Conservation (phyloP, 192 early-diverging fungal species). For the Rhizoclosmatium sp. region DNA sequence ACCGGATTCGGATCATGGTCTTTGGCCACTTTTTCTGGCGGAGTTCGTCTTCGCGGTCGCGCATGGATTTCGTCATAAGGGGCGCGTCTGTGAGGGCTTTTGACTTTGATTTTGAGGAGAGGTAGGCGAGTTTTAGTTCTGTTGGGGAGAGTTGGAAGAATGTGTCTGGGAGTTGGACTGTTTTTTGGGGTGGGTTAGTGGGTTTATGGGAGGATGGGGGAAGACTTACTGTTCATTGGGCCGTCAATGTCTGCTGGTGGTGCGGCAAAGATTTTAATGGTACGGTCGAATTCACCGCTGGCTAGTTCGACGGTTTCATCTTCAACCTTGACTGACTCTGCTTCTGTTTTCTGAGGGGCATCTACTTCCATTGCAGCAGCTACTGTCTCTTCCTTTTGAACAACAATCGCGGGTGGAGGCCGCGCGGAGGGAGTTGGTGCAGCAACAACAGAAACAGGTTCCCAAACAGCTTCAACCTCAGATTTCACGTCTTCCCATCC, state of each 20-base stretch:
- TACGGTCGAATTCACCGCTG: slow-evolving; percentile 26
- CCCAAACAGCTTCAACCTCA: slow-evolving; percentile 51
- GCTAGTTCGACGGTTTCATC: not conserved
- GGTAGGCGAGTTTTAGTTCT: slow-evolving; percentile 76
- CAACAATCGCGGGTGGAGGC: not conserved
- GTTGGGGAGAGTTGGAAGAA: slow-evolving; percentile 79
- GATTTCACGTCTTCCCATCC: slow-evolving; percentile 56
- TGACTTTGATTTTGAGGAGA: slow-evolving; percentile 48
- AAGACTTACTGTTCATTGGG: slow-evolving; percentile 17
- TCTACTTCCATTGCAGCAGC: not conserved
- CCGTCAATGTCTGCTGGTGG: slow-evolving; percentile 47
- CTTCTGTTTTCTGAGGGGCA: not conserved
- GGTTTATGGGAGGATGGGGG: not conserved
- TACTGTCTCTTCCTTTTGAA: not conserved
- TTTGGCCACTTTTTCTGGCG: slow-evolving; percentile 75
- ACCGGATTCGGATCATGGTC: slow-evolving; percentile 79
- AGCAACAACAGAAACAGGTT: not conserved
- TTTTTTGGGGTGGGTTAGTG: not conserved
- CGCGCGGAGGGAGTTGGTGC: not conserved
- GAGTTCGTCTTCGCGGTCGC: slow-evolving; percentile 75
- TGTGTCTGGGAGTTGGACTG: slow-evolving; percentile 85
- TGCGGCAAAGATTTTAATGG: slow-evolving; percentile 56
- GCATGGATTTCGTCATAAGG: slow-evolving; percentile 80
- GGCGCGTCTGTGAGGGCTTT: slow-evolving; percentile 60
- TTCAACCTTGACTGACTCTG: not conserved